These are phyloP conservation scores for Biscutella laevigata DNA, from an alignment of 441 rosid species.

Conservation along the genomic window DNA sequence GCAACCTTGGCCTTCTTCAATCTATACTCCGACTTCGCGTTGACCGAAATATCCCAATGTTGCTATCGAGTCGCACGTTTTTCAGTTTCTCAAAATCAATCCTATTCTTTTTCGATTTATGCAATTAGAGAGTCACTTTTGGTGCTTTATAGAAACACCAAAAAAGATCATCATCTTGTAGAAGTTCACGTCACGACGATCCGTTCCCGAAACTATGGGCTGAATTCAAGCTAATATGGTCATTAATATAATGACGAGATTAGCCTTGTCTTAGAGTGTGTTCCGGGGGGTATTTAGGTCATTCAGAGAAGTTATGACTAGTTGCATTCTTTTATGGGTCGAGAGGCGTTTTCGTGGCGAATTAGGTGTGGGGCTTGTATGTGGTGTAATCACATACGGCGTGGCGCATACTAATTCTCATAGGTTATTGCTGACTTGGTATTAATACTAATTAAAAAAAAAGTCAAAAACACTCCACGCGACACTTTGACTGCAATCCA, in stretches of 20 bases:
- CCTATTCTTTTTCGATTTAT: constrained; percentile 20
- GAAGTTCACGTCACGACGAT: constrained; percentile 21
- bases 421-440: constrained; percentile 15
- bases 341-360: constrained; percentile 29
- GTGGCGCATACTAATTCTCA: constrained; percentile 10
- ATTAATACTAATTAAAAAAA: too few relatives aligned
- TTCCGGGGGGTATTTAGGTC: constrained; percentile 13
- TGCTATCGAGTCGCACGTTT: neutral
- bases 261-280: neutral
- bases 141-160: too few relatives aligned
- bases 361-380: constrained; percentile 27
- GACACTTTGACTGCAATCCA: constrained; percentile 9
- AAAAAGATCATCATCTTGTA: too few relatives aligned
- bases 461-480: constrained; percentile 9
- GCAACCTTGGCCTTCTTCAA: constrained; percentile 9
- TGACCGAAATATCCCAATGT: neutral
- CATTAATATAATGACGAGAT: neutral
- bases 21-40: constrained; percentile 16
- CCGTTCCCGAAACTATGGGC: constrained; percentile 5
- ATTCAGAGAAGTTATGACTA: constrained; percentile 15
- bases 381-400: constrained; percentile 24
- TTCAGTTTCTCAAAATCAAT: neutral
- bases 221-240: constrained; percentile 12
- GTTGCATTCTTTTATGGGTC: constrained; percentile 31
- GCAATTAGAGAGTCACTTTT: too few relatives aligned